Percentiles rank a stretch among this genome's conserved stretches.
phyloP scores from a whole-genome alignment of 352 stramenopile species.

The Pythium grandisporangium region DNA sequence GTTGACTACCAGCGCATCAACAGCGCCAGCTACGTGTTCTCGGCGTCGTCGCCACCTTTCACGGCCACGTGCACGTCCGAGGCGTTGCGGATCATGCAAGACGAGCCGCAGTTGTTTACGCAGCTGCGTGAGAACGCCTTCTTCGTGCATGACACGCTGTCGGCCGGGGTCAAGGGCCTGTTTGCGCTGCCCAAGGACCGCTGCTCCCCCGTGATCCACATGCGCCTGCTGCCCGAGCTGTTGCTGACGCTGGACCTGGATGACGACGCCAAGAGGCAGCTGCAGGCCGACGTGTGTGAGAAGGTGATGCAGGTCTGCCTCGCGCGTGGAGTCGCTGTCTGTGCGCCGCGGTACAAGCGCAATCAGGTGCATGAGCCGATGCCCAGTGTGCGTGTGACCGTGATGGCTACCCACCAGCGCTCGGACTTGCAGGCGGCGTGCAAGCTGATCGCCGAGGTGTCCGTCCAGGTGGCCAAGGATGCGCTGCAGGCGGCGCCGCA shows the following conservation, averaged over 20 bases:
- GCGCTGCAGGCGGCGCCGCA: conserved; percentile 21
- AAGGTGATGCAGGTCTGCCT: conserved; percentile 52
- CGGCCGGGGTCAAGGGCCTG: conserved; percentile 18
- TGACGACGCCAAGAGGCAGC: conserved; percentile 31
- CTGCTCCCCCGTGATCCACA: conserved; percentile 63
- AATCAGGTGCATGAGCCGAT: conserved; percentile 47
- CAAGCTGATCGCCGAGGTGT: conserved; percentile 46
- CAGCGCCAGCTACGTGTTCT: conserved; percentile 98
- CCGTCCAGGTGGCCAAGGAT: conserved; percentile 38
- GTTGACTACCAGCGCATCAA: conserved; percentile 98
- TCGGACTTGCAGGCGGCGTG: conserved; percentile 49
- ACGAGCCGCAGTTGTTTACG: conserved; percentile 64
- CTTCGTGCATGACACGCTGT: conserved; percentile 45
- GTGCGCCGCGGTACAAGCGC: conserved; percentile 66
- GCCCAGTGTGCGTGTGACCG: conserved; percentile 63
- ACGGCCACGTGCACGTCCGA: conserved; percentile 85
- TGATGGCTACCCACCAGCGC: conserved; percentile 57
- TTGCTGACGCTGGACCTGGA: conserved; percentile 25
- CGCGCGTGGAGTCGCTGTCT: conserved; percentile 55
- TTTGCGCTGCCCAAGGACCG: conserved; percentile 49
- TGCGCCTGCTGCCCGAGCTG: conserved; percentile 41
- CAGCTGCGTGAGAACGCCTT: conserved; percentile 57
- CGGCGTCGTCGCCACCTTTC: conserved; percentile 95
- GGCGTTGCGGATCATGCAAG: conserved; percentile 78
- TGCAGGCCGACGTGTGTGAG: conserved; percentile 56